phyloP scores from a whole-genome alignment of 169 alveolate species.

The Plasmodium relictum region DNA sequence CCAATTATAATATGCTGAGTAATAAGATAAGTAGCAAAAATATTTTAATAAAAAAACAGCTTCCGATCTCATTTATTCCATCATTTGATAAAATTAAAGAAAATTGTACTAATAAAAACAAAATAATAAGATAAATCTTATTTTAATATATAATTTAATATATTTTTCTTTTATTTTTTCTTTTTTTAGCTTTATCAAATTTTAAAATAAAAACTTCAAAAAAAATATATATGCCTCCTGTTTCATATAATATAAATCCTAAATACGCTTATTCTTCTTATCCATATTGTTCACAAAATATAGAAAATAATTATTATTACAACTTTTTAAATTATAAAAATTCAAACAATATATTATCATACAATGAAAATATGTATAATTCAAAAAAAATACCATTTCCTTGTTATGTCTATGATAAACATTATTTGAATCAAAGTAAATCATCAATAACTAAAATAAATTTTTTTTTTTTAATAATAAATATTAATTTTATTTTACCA shows the following conservation, averaged over 20 bases:
- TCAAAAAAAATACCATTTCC: conserved; percentile 35
- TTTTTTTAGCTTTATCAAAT: too few relatives aligned
- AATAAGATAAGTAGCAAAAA: conserved; percentile 11
- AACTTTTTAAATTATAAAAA: conserved; percentile 14
- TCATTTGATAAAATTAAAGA: too few relatives aligned
- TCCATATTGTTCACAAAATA: conserved; percentile 1
- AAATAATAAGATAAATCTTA: too few relatives aligned
- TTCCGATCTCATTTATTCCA: conserved; percentile 21
- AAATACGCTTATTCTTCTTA: conserved; percentile 17
- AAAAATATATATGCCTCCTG: too few relatives aligned
- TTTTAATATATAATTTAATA: too few relatives aligned
- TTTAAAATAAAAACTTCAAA: too few relatives aligned
- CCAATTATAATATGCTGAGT: neutral
- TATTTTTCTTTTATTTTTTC: too few relatives aligned
- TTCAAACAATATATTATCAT: conserved; percentile 26
- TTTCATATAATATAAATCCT: conserved; percentile 18
- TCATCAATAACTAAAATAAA: neutral
- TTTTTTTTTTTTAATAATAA: neutral
- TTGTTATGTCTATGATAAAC: conserved; percentile 19
- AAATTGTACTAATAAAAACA: too few relatives aligned
- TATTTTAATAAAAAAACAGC: conserved; percentile 11
- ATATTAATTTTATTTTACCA: too few relatives aligned
- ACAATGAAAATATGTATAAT: conserved; percentile 32
- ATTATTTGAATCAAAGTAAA: conserved; percentile 38
- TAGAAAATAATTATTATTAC: conserved; percentile 23